These are phyloP conservation scores for Auricularia sp. DNA, from an alignment of 768 basidiomycete species.

Conservation along the genomic window DNA sequence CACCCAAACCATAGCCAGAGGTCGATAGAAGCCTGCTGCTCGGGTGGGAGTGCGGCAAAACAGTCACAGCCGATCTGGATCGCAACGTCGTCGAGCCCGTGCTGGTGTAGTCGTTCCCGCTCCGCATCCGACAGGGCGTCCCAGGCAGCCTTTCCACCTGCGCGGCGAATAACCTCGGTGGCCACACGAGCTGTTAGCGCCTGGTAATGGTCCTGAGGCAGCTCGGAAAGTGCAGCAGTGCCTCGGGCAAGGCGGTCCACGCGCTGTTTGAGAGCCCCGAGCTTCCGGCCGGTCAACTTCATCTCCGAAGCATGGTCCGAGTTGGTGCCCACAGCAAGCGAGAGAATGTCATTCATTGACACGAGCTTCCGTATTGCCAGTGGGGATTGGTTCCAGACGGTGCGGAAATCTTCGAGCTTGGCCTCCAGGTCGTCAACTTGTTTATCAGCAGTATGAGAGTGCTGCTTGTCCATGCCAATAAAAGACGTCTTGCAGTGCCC, in stretches of 20 bases:
- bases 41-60: slow-evolving; percentile 9
- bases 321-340: slow-evolving; percentile 6
- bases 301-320: slow-evolving; percentile 23
- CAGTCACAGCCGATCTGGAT: slow-evolving; percentile 10
- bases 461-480: neutral
- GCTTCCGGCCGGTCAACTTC: slow-evolving; percentile 14
- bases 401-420: neutral
- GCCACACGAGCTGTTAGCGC: neutral
- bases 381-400: neutral
- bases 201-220: neutral
- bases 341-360: neutral
- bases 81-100: slow-evolving; percentile 12
- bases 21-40: slow-evolving; percentile 10
- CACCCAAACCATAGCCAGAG: slow-evolving; percentile 29
- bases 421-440: neutral
- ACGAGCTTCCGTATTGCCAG: neutral
- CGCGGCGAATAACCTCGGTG: neutral
- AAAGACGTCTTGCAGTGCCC: neutral
- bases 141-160: neutral
- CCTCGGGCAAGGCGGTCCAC: slow-evolving; percentile 3
- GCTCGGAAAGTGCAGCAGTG: neutral
- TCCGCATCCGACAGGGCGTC: slow-evolving; percentile 4
- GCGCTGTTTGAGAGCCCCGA: slow-evolving; percentile 7
- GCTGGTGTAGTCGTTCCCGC: slow-evolving; percentile 2
- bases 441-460: neutral